Evolutionary conservation across 352 stramenopile genomes (phyloP).

Genomic region (Peronospora destructor): DNA sequence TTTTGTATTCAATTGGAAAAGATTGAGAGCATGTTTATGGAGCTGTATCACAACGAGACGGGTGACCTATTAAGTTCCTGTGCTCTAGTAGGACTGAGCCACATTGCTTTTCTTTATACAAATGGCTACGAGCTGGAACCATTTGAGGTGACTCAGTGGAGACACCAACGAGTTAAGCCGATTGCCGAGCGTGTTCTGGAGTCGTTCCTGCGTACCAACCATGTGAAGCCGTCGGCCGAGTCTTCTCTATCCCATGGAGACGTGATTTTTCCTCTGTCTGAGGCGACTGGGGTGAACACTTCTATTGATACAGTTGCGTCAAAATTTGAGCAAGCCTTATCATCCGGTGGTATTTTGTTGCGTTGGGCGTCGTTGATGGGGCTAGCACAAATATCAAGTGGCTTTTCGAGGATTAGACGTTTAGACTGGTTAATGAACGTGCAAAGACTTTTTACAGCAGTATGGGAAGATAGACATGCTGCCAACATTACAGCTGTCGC

Average conservation of each 20-base stretch:
- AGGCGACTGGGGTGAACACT: not conserved
- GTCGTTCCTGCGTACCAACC: constrained; percentile 9
- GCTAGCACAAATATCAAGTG: constrained; percentile 23
- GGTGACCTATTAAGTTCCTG: constrained; percentile 19
- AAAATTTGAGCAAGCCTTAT: constrained; percentile 4
- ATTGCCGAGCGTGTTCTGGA: constrained; percentile 20
- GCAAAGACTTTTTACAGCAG: constrained; percentile 21
- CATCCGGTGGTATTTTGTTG: constrained; percentile 8
- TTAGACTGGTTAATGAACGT: constrained; percentile 43
- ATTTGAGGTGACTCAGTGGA: constrained; percentile 16
- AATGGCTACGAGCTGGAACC: constrained; percentile 19
- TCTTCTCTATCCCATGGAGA: constrained; percentile 8
- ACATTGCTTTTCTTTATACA: constrained; percentile 25
- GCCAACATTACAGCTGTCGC: constrained; percentile 25
- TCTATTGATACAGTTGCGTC: constrained; percentile 2
- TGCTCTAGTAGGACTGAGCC: constrained; percentile 24
- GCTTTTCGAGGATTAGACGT: constrained; percentile 26
- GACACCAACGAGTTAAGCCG: constrained; percentile 24
- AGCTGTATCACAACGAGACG: constrained; percentile 9
- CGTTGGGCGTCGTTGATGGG: constrained; percentile 35
- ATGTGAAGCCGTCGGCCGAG: constrained; percentile 3
- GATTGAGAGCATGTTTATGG: constrained; percentile 22
- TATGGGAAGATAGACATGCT: constrained; percentile 24
- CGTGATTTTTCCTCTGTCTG: constrained; percentile 17
- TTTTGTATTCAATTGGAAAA: constrained; percentile 20